Evolutionary conservation across 2,329 filamentous ascomycete species (phyloP).

Genomic region (Alternaria brassicae): DNA sequence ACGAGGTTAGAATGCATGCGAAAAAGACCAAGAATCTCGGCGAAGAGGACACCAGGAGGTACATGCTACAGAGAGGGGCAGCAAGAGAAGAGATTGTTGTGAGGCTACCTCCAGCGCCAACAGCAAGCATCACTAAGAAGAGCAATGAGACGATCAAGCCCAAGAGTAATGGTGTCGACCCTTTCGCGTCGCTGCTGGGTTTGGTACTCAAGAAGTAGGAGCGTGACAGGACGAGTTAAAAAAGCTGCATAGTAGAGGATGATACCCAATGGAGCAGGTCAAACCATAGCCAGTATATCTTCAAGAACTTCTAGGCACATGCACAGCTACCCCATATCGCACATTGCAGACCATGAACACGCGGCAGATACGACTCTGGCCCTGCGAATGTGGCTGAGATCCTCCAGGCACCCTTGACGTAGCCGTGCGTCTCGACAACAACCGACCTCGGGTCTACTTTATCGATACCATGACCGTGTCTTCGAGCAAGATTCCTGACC

Average conservation of each 20-base stretch:
- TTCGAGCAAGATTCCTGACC: too few species aligned
- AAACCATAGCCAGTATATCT: not conserved
- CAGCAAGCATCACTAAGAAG: not conserved
- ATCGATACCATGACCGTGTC: too few species aligned
- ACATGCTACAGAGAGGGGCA: not conserved
- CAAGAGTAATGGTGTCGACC: not conserved
- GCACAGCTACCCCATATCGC: not conserved
- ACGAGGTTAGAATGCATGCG: not conserved
- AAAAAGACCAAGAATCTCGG: not conserved
- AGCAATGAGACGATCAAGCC: not conserved
- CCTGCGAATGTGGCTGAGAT: not conserved
- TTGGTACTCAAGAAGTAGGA: not conserved
- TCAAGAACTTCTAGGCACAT: not conserved
- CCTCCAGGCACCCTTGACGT: not conserved
- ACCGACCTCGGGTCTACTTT: too few species aligned
- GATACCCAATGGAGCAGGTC: not conserved
- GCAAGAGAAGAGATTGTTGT: not conserved
- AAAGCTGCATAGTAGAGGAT: not conserved
- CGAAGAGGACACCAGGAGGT: not conserved
- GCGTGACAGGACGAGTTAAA: not conserved
- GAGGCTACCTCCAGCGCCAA: not conserved
- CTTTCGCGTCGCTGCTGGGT: constrained; percentile 3
- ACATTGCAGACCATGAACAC: not conserved
- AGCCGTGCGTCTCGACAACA: too few species aligned
- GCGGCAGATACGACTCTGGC: not conserved